Evolutionary conservation across 805 yeast genomes (phyloP), one percentile per base, ranked within the genome.

Genomic region (Lipomyces starkeyi): DNA sequence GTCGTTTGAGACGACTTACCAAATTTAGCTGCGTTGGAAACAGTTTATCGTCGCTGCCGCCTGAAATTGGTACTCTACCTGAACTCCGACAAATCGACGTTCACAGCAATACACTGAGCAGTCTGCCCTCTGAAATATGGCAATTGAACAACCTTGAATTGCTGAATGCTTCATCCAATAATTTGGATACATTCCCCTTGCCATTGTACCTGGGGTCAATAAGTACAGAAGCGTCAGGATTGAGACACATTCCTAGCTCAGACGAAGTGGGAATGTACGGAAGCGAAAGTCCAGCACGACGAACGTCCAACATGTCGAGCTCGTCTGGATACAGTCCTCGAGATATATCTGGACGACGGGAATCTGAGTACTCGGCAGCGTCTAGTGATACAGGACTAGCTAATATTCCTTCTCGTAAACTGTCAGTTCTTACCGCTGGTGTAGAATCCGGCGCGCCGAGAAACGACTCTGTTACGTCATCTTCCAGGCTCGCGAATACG

Each of bases 61-160:
- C 81, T 1, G 84, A 86, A 13, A 84, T 95, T 43, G 88, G 91
- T 2, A 74, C 82, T 17, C 82, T 93, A 65, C 78, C 82, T 2
- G 83, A 85, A 37, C 82, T 94, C 70, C 87, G 85, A 73, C 81
- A 84, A 58, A 81, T 94, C 65, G 97, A 94, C 77, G 79, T 92
- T 56, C 97, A 94, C 78, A 86, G 91, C 56, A 94, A 94, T 78
- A 93, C 93, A 75, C 81, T 94, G 72, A 88, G 91, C 71, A 76
- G 80, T 7, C 80, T 94, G 35, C 91, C 92, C 0, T 83, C 84
- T 35, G 89, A 87, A 25, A 83, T 91, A 43, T 91, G 93, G 90
- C 80, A 84, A 62, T 78, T 91, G 74, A 78, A 77, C 54, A 84
- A 86, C 5, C 82, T 91, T 72, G 82, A 85, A 3, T 77, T 79